Base-by-base conservation (phyloP, 2,329 filamentous ascomycete species). In the Colletotrichum magnum region DNA sequence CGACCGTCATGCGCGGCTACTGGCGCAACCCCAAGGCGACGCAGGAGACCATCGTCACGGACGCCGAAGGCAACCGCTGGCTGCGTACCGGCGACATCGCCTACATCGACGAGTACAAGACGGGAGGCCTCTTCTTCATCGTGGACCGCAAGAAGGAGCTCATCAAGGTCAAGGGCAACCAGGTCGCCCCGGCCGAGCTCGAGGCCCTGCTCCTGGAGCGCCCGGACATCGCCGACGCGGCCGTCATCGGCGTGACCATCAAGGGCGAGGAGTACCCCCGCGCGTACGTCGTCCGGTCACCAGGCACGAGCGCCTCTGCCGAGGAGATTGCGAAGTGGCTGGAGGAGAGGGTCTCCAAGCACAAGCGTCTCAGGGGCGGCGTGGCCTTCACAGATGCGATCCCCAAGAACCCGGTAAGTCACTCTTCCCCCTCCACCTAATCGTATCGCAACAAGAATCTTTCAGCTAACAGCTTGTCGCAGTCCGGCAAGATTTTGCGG, bases 61-160 rank as follows among this genome's bases (percentile, higher is more conserved):
- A 87, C 69, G 69, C 76, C 2, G 81, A 84, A 68, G 86, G 85
- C 53, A 85, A 81, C 36, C 80, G 89, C 18, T 95, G 93, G 93
- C 79, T 95, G 70, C 90, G 89, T 75, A 94, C 92, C 0, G 93
- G 93, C 3, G 93, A 95, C 73, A 87, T 95, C 58, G 92, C 88
- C 16, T 92, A 89, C 74, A 85, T 93, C 70, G 84, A 90, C 60
- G 84, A 85, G 36, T 88, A 90, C 73, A 84, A 86, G 68, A 75
- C 80, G 0, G 86, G 86, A 15, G 82, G 79, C 0, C 78, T 82
- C 58, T 83, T 86, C 72, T 88, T 88, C 75, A 90, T 95, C 28
- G 90, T 95, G 39, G 93, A 95, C 78, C 87, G 93, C 47, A 89
- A 89, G 61, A 81, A 95, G 85, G 88, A 90, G 77, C 82, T 90